These are phyloP conservation scores for Chlorencoelia australis DNA, from an alignment of 2,329 filamentous ascomycete genomes.

Conservation along the genomic window DNA sequence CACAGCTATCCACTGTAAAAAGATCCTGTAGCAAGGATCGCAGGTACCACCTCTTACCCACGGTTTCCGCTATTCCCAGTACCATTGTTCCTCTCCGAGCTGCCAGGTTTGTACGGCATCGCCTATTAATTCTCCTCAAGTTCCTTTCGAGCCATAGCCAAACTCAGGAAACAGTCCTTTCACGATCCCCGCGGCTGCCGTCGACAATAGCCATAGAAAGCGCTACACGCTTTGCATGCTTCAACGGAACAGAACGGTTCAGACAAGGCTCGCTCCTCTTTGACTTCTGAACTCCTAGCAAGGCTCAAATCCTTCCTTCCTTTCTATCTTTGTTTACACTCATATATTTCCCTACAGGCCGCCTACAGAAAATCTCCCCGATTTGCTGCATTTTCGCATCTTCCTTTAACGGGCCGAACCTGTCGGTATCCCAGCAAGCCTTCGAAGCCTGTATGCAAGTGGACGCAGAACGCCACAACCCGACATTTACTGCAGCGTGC, in stretches of 20 bases:
- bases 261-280: too few species aligned
- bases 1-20: constrained; percentile 1
- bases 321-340: too few species aligned
- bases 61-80: constrained; percentile 4
- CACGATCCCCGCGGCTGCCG: too few species aligned
- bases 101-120: constrained; percentile 5
- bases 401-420: constrained; percentile 23
- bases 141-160: not conserved
- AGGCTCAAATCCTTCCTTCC: too few species aligned
- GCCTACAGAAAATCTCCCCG: constrained; percentile 9
- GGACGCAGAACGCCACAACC: constrained; percentile 18
- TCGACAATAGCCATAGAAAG: too few species aligned
- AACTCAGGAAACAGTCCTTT: too few species aligned
- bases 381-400: constrained; percentile 10
- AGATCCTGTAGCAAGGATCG: constrained; percentile 5
- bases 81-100: constrained; percentile 1
- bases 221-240: too few species aligned
- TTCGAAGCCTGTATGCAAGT: constrained; percentile 21
- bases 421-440: constrained; percentile 19
- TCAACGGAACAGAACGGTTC: too few species aligned
- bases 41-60: constrained; percentile 6
- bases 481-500: constrained; percentile 15
- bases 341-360: too few species aligned
- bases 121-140: constrained; percentile 8
- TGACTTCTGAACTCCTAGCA: too few species aligned